Percentiles rank a stretch among this genome's conserved stretches.
These are phyloP conservation scores for Candida ortonii DNA, from an alignment of 805 yeast genomes.

Conservation along the genomic window DNA sequence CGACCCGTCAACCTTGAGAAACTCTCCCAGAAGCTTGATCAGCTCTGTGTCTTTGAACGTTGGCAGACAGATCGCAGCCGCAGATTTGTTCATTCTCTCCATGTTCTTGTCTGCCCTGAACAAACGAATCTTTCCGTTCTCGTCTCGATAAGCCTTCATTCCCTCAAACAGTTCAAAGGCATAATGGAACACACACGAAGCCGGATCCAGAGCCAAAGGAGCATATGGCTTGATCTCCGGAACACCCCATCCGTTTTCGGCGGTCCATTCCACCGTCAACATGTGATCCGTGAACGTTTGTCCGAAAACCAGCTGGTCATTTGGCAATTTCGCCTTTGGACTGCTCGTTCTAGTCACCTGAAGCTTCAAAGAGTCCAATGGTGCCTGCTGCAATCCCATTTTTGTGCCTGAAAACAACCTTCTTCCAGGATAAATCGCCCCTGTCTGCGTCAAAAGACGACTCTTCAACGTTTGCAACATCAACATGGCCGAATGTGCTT, in stretches of 20 bases:
- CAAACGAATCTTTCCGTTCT: slow-evolving; percentile 65
- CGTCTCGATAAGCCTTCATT: slow-evolving; percentile 79
- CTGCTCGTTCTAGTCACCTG: slow-evolving; percentile 41
- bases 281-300: slow-evolving; percentile 83
- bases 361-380: slow-evolving; percentile 55
- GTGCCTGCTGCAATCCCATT: slow-evolving; percentile 31
- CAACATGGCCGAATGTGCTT: too few relatives aligned
- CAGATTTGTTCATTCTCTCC: slow-evolving; percentile 86
- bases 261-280: slow-evolving; percentile 82
- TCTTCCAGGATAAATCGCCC: background rate
- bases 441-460: background rate
- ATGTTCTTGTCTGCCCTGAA: slow-evolving; percentile 92
- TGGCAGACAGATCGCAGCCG: slow-evolving; percentile 86
- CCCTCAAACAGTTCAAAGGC: slow-evolving; percentile 96
- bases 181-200: slow-evolving; percentile 88
- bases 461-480: background rate
- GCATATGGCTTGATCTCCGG: slow-evolving; percentile 89
- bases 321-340: slow-evolving; percentile 57
- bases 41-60: slow-evolving; percentile 77
- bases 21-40: slow-evolving; percentile 69
- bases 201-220: slow-evolving; percentile 74
- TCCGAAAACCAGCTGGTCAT: slow-evolving; percentile 67
- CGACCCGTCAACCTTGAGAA: slow-evolving; percentile 68
- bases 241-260: slow-evolving; percentile 76
- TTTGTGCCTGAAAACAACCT: slow-evolving; percentile 9